Percentiles rank a stretch among this genome's conserved stretches.
Evolutionary conservation across 2,329 filamentous ascomycete genomes (phyloP).

Genomic region (Aspergillus piperis): DNA sequence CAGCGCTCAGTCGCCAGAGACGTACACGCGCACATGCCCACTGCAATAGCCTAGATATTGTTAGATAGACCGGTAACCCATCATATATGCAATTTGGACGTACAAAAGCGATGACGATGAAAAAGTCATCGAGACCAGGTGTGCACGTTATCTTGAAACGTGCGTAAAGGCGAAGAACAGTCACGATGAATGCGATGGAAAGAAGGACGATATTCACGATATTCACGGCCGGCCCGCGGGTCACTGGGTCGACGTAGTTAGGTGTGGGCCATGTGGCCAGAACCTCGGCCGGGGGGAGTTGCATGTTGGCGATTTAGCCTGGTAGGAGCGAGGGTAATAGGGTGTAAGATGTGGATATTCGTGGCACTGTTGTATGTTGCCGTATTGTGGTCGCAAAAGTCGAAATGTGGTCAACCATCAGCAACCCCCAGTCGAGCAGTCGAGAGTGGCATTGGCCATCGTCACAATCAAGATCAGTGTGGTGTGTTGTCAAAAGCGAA

Average conservation of each 20-base stretch:
- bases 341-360: background rate
- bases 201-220: slow-evolving; percentile 45
- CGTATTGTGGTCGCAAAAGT: background rate
- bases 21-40: slow-evolving; percentile 37
- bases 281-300: slow-evolving; percentile 45
- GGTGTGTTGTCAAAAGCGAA: background rate
- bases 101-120: slow-evolving; percentile 49
- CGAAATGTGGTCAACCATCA: slow-evolving; percentile 10
- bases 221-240: slow-evolving; percentile 46
- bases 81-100: background rate
- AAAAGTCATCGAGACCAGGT: slow-evolving; percentile 50
- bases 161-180: slow-evolving; percentile 50
- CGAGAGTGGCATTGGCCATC: slow-evolving; percentile 13
- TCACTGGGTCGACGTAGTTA: slow-evolving; percentile 51
- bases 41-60: slow-evolving; percentile 31
- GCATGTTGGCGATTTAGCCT: slow-evolving; percentile 30
- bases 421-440: slow-evolving; percentile 9
- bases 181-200: slow-evolving; percentile 43
- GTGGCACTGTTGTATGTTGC: background rate
- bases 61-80: slow-evolving; percentile 5
- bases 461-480: slow-evolving; percentile 3
- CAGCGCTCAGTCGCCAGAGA: slow-evolving; percentile 36
- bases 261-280: slow-evolving; percentile 49
- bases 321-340: background rate
- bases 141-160: slow-evolving; percentile 48